These are phyloP conservation scores for Alternaria sp. DNA, from an alignment of 2,329 filamentous ascomycete species.

Conservation along the genomic window DNA sequence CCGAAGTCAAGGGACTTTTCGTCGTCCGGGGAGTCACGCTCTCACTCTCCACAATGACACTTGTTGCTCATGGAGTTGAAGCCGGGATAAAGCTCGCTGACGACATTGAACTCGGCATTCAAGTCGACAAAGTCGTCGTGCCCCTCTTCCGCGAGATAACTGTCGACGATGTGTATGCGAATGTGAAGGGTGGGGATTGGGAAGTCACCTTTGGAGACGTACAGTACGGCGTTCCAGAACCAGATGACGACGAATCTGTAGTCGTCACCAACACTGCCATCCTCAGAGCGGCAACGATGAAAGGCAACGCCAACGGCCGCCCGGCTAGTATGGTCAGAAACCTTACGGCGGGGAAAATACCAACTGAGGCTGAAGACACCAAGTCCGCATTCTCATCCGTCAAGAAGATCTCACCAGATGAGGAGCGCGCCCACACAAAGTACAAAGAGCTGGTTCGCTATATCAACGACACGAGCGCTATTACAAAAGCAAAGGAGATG, in stretches of 20 bases:
- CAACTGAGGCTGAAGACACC: constrained; percentile 36
- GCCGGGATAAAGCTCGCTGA: constrained; percentile 60
- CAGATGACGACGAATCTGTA: constrained; percentile 49
- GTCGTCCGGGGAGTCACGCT: constrained; percentile 61
- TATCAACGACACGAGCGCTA: constrained; percentile 40
- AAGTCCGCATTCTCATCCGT: constrained; percentile 50
- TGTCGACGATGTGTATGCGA: constrained; percentile 62
- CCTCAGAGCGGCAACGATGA: constrained; percentile 50
- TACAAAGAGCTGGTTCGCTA: constrained; percentile 52
- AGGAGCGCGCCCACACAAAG: constrained; percentile 51
- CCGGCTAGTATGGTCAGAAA: constrained; percentile 34
- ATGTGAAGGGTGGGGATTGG: constrained; percentile 59
- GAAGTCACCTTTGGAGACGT: constrained; percentile 58
- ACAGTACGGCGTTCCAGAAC: constrained; percentile 36
- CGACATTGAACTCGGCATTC: constrained; percentile 61
- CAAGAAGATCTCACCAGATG: constrained; percentile 54
- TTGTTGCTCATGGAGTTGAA: constrained; percentile 61
- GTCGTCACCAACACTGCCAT: constrained; percentile 56
- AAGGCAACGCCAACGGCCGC: constrained; percentile 15
- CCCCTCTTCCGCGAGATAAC: constrained; percentile 58
- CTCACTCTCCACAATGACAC: constrained; percentile 57
- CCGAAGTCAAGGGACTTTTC: constrained; percentile 60
- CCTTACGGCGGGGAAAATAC: constrained; percentile 50
- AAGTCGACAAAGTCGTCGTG: constrained; percentile 57
- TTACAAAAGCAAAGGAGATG: constrained; percentile 35